Percentiles rank a stretch among this genome's conserved stretches.
phyloP scores from a whole-genome alignment of 805 yeast genomes.

The Nakazawaea wickerhamii region DNA sequence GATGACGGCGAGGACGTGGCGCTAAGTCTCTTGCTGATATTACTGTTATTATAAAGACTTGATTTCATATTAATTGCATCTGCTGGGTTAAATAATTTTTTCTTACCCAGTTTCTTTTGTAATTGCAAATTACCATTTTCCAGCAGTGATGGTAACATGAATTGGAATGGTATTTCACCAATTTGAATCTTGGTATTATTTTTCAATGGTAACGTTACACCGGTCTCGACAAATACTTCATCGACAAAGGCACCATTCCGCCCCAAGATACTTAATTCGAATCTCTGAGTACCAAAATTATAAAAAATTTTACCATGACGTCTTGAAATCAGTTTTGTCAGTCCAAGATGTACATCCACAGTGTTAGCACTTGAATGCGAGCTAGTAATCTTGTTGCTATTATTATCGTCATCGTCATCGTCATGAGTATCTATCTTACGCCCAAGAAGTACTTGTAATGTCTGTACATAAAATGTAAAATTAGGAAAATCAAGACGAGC shows the following conservation, averaged over 20 bases:
- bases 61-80: conserved; percentile 56
- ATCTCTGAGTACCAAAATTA: conserved; percentile 92
- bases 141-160: conserved; percentile 73
- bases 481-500: conserved; percentile 87
- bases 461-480: conserved; percentile 93
- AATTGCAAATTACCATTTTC: conserved; percentile 31
- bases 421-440: conserved; percentile 70
- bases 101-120: too few relatives aligned
- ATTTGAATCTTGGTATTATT: conserved; percentile 86
- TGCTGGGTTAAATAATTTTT: conserved; percentile 48
- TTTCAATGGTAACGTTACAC: conserved; percentile 80
- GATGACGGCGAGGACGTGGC: background rate
- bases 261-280: conserved; percentile 87
- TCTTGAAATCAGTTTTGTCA: conserved; percentile 88
- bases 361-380: conserved; percentile 23
- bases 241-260: conserved; percentile 97
- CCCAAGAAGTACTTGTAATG: conserved; percentile 91
- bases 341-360: conserved; percentile 89
- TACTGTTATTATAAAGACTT: conserved; percentile 31
- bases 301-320: conserved; percentile 94
- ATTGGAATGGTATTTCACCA: conserved; percentile 85
- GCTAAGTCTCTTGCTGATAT: conserved; percentile 6
- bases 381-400: background rate
- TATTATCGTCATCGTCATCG: conserved; percentile 21
- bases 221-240: conserved; percentile 82